Evolutionary conservation across 495 filamentous ascomycete species (phyloP), one percentile per base, ranked within the genome.

Genomic region (Clavariopsis aquatica): DNA sequence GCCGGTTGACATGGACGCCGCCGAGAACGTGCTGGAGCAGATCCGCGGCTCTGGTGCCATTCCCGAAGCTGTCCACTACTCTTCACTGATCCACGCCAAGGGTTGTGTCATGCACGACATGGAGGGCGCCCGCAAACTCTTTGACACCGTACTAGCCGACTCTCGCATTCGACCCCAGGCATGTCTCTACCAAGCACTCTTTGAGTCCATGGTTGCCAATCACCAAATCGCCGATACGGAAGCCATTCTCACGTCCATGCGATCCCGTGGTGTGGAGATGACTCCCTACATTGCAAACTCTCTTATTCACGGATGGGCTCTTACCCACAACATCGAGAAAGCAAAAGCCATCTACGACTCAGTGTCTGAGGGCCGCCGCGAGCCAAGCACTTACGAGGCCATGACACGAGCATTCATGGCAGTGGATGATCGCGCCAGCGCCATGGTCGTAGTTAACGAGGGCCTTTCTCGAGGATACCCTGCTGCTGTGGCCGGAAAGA

Each of bases 261-360:
- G 77, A 22, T 66, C 76, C 20, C 84, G 83, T 54, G 78, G 84
- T 47, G 86, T 98, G 12, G 89, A 90, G 57, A 86, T 97, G 83
- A 98, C 95, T 4, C 89, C 94, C 1, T 98, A 98, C 78, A 98
- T 98, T 69, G 94, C 95, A 69, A 98, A 98, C 80, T 96, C 92
- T 1, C 85, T 98, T n/a, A 98, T 98, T 73, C 92, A 98, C 69
- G 94, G 94, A 64, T 98, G 94, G 94, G 92, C 95, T 36, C 79
- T 84, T 28, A 90, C 90, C 74, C 89, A 88, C 75, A 83, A 92
- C 58, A 90, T 98, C 26, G 76, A 74, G 55, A 92, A 90, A 75
- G 89, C 91, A 38, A 85, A 87, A 75, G 79, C 81, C 6, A 85
- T 97, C 67, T 98, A 96, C 73, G 82, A 88, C 41, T 79, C 83